Conservation (phyloP, 2,329 filamentous ascomycete genomes). For the Aspergillus japonicus region DNA sequence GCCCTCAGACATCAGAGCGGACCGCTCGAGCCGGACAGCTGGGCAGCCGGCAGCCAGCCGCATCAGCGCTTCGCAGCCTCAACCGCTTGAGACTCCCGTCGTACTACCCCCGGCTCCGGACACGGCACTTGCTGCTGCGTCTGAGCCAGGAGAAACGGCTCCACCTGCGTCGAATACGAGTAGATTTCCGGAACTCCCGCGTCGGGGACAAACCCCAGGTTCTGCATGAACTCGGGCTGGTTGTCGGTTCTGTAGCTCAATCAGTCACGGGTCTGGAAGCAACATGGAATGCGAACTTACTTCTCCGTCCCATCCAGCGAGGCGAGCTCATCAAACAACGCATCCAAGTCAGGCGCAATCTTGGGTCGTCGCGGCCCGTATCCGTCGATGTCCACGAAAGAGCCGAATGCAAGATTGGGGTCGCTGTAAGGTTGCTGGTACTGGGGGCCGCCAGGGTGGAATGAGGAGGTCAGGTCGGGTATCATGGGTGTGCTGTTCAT, state of each 20-base stretch:
- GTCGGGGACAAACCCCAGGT: constrained; percentile 37
- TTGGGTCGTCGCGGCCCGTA: constrained; percentile 29
- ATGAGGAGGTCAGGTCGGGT: constrained; percentile 25
- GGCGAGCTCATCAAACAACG: constrained; percentile 58
- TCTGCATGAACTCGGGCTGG: constrained; percentile 41
- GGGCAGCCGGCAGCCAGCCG: too few relatives aligned
- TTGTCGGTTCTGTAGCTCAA: constrained; percentile 30
- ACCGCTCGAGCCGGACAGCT: too few relatives aligned
- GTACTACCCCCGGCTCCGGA: constrained; percentile 20
- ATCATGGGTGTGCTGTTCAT: constrained; percentile 20
- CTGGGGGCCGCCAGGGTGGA: constrained; percentile 21
- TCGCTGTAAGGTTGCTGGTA: constrained; percentile 31
- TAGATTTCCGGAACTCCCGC: constrained; percentile 39
- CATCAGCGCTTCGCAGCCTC: constrained; percentile 12
- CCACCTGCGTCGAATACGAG: constrained; percentile 34
- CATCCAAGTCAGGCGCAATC: constrained; percentile 45
- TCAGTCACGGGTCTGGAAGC: not conserved
- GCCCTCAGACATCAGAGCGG: too few relatives aligned
- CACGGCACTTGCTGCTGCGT: constrained; percentile 26
- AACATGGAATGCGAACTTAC: constrained; percentile 22
- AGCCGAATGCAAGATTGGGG: constrained; percentile 24
- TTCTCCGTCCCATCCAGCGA: constrained; percentile 56
- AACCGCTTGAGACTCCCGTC: constrained; percentile 23
- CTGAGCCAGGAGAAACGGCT: constrained; percentile 35
- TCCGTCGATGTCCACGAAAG: constrained; percentile 33